These are phyloP conservation scores for Tillandsia fasciculata DNA, from an alignment of 176 grass and related monocot genomes.

Conservation along the genomic window DNA sequence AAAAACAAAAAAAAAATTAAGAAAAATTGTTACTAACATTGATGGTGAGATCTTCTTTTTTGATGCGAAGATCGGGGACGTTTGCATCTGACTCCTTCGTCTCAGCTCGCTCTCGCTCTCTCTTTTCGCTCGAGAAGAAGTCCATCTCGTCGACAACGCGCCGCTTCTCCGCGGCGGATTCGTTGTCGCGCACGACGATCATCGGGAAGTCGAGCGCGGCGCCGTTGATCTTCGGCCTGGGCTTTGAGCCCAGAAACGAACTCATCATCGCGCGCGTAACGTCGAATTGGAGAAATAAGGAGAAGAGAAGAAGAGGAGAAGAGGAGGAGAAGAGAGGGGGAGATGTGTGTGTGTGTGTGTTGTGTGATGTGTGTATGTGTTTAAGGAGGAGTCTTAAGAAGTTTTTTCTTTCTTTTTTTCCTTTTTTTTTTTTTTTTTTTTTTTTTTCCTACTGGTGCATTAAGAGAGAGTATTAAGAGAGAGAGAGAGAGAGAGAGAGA, in stretches of 20 bases:
- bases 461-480: neutral
- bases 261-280: too few species aligned
- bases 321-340: neutral
- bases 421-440: too few species aligned
- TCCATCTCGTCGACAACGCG: slow-evolving; percentile 55
- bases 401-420: neutral
- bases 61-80: slow-evolving; percentile 20
- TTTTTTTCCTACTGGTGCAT: neutral
- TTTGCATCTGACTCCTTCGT: slow-evolving; percentile 3
- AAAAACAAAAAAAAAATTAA: neutral
- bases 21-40: slow-evolving; percentile 35
- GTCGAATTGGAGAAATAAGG: neutral
- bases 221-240: too few species aligned
- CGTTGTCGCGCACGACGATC: too few species aligned
- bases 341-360: neutral
- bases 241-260: too few species aligned
- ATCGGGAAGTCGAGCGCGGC: neutral
- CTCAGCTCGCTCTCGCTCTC: slow-evolving; percentile 17
- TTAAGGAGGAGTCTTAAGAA: neutral
- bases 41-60: slow-evolving; percentile 58
- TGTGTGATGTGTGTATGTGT: neutral
- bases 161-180: slow-evolving; percentile 1
- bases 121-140: slow-evolving; percentile 86
- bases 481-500: neutral
- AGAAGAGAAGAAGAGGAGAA: neutral